Base-by-base conservation (phyloP, 1,284 basidiomycete species). In the Sporisorium iseilematis-ciliati region DNA sequence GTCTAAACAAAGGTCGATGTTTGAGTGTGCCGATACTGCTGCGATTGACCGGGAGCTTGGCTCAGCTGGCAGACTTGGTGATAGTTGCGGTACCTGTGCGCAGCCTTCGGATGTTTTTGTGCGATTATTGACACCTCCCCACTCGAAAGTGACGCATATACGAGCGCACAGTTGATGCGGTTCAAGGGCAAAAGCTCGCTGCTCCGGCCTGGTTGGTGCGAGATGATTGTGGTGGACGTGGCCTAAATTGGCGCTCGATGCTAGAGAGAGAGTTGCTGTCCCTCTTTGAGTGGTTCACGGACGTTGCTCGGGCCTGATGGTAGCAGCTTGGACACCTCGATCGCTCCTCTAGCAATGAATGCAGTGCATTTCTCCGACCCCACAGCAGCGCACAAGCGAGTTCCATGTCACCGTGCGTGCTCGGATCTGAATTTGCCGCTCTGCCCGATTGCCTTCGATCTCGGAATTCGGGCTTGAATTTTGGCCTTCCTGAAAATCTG, bases 381-480 rank as follows among this genome's bases (percentile, higher is more conserved):
- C 45, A 49, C 31, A 21, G 7, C 29, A 6, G 35, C 35, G 3
- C 35, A 10, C 3, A 14, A 38, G 31, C 31, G 21, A 42, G 41
- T n/a, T n/a, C n/a, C 23, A 25, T 52, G 50, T 35, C 33, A 40
- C 53, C 53, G 53, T 55, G 53, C 53, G 35, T 29, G 5, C 42
- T 18, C 10, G 11, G 21, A 20, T 42, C 18, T n/a, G 53, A 18
- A 18, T 14, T 31, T 23, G 26, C 46, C 26, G 46, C 46, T n/a
- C 11, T 29, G 26, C 46, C 46, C 46, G 46, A 48, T 48, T 26
- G 4, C 11, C 14, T 6, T n/a, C 18, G 29, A 48, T 23, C 26
- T 58, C 57, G 57, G 57, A 45, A 59, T 7, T 45, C 57, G 57
- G 57, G 14, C 16, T 21, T 18, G 4, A 11, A 18, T 26, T 38